These are phyloP conservation scores for Globisporangium camurandrum DNA, from an alignment of 352 stramenopile genomes.

Conservation along the genomic window DNA sequence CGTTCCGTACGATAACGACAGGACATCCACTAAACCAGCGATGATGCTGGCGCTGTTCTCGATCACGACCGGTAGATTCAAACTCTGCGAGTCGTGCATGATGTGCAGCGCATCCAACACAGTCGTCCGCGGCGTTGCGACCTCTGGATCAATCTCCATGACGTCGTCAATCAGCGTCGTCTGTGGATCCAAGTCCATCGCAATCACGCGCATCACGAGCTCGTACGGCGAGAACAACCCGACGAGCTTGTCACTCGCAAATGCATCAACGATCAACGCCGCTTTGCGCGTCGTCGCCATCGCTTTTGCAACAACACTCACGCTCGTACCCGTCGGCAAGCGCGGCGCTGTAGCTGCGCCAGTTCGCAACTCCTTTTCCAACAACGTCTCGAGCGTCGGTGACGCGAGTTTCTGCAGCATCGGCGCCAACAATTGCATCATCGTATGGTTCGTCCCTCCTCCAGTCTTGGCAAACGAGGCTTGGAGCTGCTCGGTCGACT, in stretches of 20 bases:
- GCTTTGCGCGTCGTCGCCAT: slow-evolving; percentile 88
- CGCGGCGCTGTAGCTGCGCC: slow-evolving; percentile 46
- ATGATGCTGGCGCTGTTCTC: slow-evolving; percentile 53
- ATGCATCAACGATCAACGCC: slow-evolving; percentile 89
- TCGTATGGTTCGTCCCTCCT: slow-evolving; percentile 57
- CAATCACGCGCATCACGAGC: slow-evolving; percentile 94
- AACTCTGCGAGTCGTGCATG: slow-evolving; percentile 79
- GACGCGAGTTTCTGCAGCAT: slow-evolving; percentile 82
- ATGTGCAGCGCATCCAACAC: slow-evolving; percentile 86
- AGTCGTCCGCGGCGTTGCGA: slow-evolving; percentile 51
- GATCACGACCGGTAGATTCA: slow-evolving; percentile 75
- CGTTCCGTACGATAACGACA: slow-evolving; percentile 81
- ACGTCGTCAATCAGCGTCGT: slow-evolving; percentile 89
- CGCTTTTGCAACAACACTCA: slow-evolving; percentile 62
- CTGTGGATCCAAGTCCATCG: slow-evolving; percentile 85
- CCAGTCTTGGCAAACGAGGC: slow-evolving; percentile 70
- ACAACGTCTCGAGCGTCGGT: slow-evolving; percentile 76
- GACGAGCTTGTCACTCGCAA: slow-evolving; percentile 83
- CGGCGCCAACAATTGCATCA: slow-evolving; percentile 68
- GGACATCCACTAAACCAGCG: slow-evolving; percentile 76
- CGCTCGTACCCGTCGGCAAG: slow-evolving; percentile 80
- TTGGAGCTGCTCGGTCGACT: slow-evolving; percentile 81
- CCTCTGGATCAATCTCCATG: slow-evolving; percentile 83
- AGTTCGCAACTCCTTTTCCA: slow-evolving; percentile 64
- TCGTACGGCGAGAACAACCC: slow-evolving; percentile 97